phyloP scores from a whole-genome alignment of 2,329 filamentous ascomycete genomes.

The Sclerotinia spermophila region DNA sequence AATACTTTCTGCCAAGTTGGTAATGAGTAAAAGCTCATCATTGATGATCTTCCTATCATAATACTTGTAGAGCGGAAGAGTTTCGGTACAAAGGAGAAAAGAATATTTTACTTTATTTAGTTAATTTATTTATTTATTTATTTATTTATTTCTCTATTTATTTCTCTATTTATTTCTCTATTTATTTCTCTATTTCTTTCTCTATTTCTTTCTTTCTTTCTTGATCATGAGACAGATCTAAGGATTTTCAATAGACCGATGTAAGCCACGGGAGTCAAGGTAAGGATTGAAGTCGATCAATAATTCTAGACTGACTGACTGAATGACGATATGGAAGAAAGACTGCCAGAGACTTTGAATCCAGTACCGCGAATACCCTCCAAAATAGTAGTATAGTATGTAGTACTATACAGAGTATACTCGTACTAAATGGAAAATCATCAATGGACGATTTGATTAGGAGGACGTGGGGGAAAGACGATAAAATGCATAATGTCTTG shows the following conservation, averaged over 20 bases:
- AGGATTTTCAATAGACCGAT: neutral
- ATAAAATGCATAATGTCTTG: neutral
- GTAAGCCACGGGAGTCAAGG: neutral
- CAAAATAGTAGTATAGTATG: too few relatives aligned
- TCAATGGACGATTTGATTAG: neutral
- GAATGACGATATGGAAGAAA: neutral
- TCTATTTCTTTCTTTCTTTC: too few relatives aligned
- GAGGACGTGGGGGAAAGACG: neutral
- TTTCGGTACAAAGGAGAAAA: neutral
- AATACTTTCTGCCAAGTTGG: neutral
- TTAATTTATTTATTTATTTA: too few relatives aligned
- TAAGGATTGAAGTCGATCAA: constrained; percentile 1
- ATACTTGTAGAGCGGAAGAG: too few relatives aligned
- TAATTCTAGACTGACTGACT: neutral
- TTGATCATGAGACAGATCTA: constrained; percentile 11
- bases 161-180: too few relatives aligned
- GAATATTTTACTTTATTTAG: too few relatives aligned
- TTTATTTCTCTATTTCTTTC: too few relatives aligned
- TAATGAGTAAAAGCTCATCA: too few relatives aligned
- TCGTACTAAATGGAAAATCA: neutral
- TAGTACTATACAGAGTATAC: too few relatives aligned
- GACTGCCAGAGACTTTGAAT: neutral
- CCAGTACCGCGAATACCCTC: constrained; percentile 1
- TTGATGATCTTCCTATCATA: neutral
- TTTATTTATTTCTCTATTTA: too few relatives aligned